Conservation (phyloP, 768 basidiomycete genomes). For the Rhizopogon rudus region DNA sequence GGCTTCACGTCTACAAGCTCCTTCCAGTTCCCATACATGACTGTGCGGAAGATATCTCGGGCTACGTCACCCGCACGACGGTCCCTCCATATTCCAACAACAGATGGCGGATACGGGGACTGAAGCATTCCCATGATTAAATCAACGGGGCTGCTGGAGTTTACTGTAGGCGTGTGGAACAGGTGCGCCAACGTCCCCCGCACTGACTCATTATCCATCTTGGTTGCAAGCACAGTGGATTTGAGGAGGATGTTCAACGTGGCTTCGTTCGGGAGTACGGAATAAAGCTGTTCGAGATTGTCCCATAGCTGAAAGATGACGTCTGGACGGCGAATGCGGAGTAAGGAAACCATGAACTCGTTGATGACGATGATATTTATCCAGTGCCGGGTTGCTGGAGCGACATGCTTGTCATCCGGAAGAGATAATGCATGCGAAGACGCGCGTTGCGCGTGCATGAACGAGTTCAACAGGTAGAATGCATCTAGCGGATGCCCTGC, state of each 20-base stretch:
- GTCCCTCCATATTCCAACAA: conserved; percentile 41
- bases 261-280: conserved; percentile 44
- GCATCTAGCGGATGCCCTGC: conserved; percentile 41
- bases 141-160: conserved; percentile 15
- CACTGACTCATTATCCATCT: conserved; percentile 45
- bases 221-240: conserved; percentile 48
- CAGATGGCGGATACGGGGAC: conserved; percentile 22
- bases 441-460: conserved; percentile 18
- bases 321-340: conserved; percentile 53
- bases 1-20: conserved; percentile 26
- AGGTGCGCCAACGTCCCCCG: conserved; percentile 44
- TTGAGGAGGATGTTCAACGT: conserved; percentile 61
- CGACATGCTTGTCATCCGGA: neutral
- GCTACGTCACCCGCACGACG: conserved; percentile 44
- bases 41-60: conserved; percentile 47
- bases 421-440: conserved; percentile 7
- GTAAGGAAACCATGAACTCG: conserved; percentile 44
- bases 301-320: conserved; percentile 65
- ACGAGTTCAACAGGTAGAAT: conserved; percentile 43
- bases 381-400: neutral
- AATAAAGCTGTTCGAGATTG: conserved; percentile 55
- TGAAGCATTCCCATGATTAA: conserved; percentile 24
- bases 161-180: conserved; percentile 20
- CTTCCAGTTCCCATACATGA: conserved; percentile 56
- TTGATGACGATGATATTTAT: conserved; percentile 31